These are phyloP conservation scores for Podospora fimiseda DNA, from an alignment of 495 filamentous ascomycete species.

Conservation along the genomic window DNA sequence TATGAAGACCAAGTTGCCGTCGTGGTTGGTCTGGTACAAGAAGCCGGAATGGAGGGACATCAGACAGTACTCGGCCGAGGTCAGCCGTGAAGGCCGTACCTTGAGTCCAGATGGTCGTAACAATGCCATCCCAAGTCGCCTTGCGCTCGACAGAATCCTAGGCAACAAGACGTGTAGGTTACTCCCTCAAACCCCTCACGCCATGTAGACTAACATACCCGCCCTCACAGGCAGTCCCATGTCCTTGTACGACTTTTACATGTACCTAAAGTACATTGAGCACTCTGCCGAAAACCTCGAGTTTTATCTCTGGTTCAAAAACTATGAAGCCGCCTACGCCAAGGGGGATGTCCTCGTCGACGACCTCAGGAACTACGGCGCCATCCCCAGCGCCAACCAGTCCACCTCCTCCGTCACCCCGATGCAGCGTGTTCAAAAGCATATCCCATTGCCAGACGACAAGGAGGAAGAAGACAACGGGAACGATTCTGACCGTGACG, in stretches of 20 bases:
- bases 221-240: slow-evolving; percentile 27
- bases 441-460: background rate
- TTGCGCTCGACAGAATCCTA: slow-evolving; percentile 34
- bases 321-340: slow-evolving; percentile 31
- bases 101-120: slow-evolving; percentile 27
- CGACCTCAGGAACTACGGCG: slow-evolving; percentile 22
- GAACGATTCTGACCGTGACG: slow-evolving; percentile 12
- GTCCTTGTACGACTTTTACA: slow-evolving; percentile 36
- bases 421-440: slow-evolving; percentile 8
- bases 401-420: slow-evolving; percentile 23
- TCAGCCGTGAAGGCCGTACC: slow-evolving; percentile 21
- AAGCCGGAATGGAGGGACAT: slow-evolving; percentile 40
- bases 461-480: slow-evolving; percentile 5
- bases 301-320: slow-evolving; percentile 63
- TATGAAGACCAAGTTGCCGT: slow-evolving; percentile 24
- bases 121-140: slow-evolving; percentile 27
- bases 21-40: slow-evolving; percentile 38
- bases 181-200: background rate
- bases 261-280: slow-evolving; percentile 38
- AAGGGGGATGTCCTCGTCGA: slow-evolving; percentile 12
- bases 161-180: slow-evolving; percentile 36
- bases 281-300: slow-evolving; percentile 48
- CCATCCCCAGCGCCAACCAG: slow-evolving; percentile 19
- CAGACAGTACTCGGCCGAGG: slow-evolving; percentile 28
- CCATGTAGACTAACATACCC: background rate